Evolutionary conservation across 148 eudicot genomes (phyloP), one percentile per base, ranked within the genome.

Genomic region (Chenopodium berlandieri): DNA sequence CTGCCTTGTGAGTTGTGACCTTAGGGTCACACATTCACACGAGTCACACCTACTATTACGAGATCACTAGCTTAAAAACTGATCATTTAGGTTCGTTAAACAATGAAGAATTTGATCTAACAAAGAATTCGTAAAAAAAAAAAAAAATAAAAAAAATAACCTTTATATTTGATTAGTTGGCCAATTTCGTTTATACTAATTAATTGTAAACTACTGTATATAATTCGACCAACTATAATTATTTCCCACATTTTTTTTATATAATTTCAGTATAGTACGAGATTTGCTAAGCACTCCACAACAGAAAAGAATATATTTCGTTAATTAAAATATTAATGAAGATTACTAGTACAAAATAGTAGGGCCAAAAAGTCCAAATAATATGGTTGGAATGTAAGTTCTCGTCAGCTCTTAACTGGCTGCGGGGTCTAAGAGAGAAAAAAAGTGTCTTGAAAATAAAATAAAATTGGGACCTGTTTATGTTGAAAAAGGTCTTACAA

Each of bases 401-500:
- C 60, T 16, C 60, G 60, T 56, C 17, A 56, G 17, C 60, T 54
- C 60, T 54, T 54, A 54, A 82, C 71, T 70, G 71, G 76, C 25
- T 76, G 69, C 40, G 34, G 66, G 76, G 76, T 16, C n/a, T 60
- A 54, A 69, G 56, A 44, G 40, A 30, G 52, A 9, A 11, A 20
- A n/a, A 16, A 58, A 62, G 44, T 40, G 44, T 40, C 6, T 40
- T 40, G 8, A 40, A 40, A 6, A 31, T 31, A 31, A 31, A 31
- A 31, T 31, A 34, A 34, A 2, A 34, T 46, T 60, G 62, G 64
- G 76, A 66, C 47, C 73, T 81, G 71, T 62, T 44, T 2, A 44
- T 64, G 78, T 78, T 77, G 72, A 47, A 56, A 60, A 82, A 70
- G 73, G 46, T 76, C 82, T 73, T 23, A 19, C 60, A 71, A 54